phyloP scores from a whole-genome alignment of 1,284 basidiomycete genomes.

The Microbotryomycetes sp. region DNA sequence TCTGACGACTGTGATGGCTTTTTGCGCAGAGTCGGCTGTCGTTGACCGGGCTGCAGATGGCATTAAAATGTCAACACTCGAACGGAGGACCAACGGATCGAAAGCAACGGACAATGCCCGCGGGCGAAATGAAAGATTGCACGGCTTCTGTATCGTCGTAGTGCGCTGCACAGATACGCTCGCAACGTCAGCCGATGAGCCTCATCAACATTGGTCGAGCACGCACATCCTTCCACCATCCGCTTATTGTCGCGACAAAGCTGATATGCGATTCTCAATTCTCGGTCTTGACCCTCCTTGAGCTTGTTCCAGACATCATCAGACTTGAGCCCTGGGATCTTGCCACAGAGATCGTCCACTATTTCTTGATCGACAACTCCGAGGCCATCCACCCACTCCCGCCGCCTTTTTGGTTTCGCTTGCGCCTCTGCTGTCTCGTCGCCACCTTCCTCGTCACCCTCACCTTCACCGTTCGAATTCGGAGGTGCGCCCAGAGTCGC shows the following conservation, averaged over 20 bases:
- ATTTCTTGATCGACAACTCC: slow-evolving; percentile 85
- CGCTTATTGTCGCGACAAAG: slow-evolving; percentile 81
- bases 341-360: slow-evolving; percentile 68
- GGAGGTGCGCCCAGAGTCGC: slow-evolving; percentile 1
- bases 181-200: background rate
- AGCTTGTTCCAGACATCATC: slow-evolving; percentile 81
- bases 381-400: slow-evolving; percentile 49
- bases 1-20: background rate
- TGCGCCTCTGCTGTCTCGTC: slow-evolving; percentile 6
- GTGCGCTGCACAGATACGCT: slow-evolving; percentile 4
- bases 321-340: slow-evolving; percentile 68
- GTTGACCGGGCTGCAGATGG: slow-evolving; percentile 13
- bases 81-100: too few species aligned
- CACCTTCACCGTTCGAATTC: slow-evolving; percentile 4
- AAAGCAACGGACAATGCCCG: slow-evolving; percentile 12
- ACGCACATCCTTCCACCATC: slow-evolving; percentile 52
- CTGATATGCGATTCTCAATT: slow-evolving; percentile 95
- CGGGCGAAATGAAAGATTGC: slow-evolving; percentile 24
- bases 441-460: slow-evolving; percentile 4
- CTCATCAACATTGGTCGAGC: slow-evolving; percentile 43
- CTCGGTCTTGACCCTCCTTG: slow-evolving; percentile 78
- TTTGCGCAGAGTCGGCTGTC: slow-evolving; percentile 22
- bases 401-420: slow-evolving; percentile 39
- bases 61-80: background rate
- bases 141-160: slow-evolving; percentile 28